Evolutionary conservation across 169 alveolate genomes (phyloP).

Genomic region (Plasmodium relictum): DNA sequence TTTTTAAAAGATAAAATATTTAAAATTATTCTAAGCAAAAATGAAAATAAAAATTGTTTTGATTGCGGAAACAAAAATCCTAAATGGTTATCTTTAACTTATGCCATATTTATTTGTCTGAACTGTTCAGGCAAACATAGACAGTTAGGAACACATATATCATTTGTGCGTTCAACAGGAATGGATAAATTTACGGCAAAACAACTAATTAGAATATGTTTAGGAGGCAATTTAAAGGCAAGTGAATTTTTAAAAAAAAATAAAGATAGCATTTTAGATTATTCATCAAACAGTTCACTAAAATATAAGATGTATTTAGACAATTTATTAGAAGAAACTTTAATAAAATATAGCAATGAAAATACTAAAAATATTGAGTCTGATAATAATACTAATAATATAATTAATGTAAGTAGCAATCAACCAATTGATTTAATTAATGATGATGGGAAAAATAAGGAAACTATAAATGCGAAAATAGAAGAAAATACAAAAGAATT

Average conservation of each 20-base stretch:
- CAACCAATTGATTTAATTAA: slow-evolving; percentile 48
- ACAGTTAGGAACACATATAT: slow-evolving; percentile 95
- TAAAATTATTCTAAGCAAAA: slow-evolving; percentile 80
- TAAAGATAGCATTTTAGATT: slow-evolving; percentile 44
- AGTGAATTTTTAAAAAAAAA: slow-evolving; percentile 67
- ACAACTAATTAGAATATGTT: slow-evolving; percentile 87
- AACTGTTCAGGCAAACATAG: slow-evolving; percentile 96
- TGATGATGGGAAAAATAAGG: slow-evolving; percentile 28
- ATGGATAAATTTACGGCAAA: slow-evolving; percentile 93
- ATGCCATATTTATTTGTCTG: slow-evolving; percentile 96
- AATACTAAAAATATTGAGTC: background rate
- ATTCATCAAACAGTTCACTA: slow-evolving; percentile 45
- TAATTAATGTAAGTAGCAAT: slow-evolving; percentile 5
- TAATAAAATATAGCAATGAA: slow-evolving; percentile 36
- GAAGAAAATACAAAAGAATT: background rate
- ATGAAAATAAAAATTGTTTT: slow-evolving; percentile 91
- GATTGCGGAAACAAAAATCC: slow-evolving; percentile 97
- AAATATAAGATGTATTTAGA: slow-evolving; percentile 75
- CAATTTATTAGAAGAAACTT: slow-evolving; percentile 64
- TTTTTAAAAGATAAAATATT: slow-evolving; percentile 85
- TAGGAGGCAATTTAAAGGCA: slow-evolving; percentile 85
- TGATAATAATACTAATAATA: slow-evolving; percentile 11
- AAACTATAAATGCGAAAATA: slow-evolving; percentile 2
- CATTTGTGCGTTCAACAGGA: slow-evolving; percentile 94
- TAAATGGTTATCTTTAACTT: slow-evolving; percentile 96